Evolutionary conservation across 177 flowering plant genomes (phyloP), one percentile per base, ranked within the genome.

Genomic region (Vitis hybrid): DNA sequence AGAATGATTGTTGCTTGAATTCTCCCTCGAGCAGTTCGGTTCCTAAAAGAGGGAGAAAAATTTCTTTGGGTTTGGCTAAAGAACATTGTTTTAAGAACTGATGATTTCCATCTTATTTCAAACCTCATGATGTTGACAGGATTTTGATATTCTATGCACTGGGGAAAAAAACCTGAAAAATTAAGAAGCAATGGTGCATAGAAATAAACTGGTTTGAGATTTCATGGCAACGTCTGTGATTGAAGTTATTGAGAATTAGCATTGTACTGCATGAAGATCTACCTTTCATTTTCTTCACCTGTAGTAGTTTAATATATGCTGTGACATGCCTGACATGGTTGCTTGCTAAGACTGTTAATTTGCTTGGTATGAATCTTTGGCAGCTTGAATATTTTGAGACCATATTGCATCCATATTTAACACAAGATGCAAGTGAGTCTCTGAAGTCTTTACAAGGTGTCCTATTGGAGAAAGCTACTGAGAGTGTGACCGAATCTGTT

Each of bases 321-420:
- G 10, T 66, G 22, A 33, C 3, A 58, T 22, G 39, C 39, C 31
- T 51, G 14, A 18, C 52, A 4, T 49, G 14, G 11, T 39, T 52
- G 21, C 29, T 68, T 29, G 62, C 7, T 56, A n/a, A 48, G 52
- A 51, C 59, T 7, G 14, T 19, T 62, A 53, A 62, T 18, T 65
- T 51, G 19, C 56, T 58, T 61, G 26, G 5, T 50, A 29, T 74
- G 39, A 62, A 26, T 64, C 33, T 68, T 72, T 56, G 85, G 90
- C 95, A 95, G 99, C 95, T 95, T 73, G 99, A 95, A 67, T 95
- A 95, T 73, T 91, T 91, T 39, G 99, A 93, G 85, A 85, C 93
- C 50, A 83, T 95, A 80, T 82, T 95, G 81, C 86, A 89, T 80
- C 88, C 88, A 5, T 94, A 92, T 76, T 86, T 96, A 57, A 93